Conservation (phyloP, 345 rosid species). For the Arabidopsis suecica region DNA sequence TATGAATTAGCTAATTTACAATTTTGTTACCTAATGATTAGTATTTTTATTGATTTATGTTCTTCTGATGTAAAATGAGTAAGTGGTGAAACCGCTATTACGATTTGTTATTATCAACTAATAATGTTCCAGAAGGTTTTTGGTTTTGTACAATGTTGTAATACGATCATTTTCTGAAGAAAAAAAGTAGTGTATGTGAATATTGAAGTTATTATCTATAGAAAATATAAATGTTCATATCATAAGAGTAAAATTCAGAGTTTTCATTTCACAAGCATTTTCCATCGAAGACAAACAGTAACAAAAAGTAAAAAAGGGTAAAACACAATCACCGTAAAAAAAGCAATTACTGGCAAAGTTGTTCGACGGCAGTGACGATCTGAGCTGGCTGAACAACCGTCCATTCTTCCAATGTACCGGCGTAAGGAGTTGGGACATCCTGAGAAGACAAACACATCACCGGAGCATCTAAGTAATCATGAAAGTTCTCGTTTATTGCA, state of each 20-base stretch:
- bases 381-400: slow-evolving; percentile 93
- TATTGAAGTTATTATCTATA: not conserved
- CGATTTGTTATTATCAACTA: not conserved
- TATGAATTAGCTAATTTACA: not conserved
- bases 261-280: slow-evolving; percentile 10
- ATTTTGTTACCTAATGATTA: not conserved
- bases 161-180: not conserved
- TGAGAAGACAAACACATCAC: slow-evolving; percentile 87
- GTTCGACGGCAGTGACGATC: slow-evolving; percentile 87
- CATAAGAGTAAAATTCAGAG: not conserved
- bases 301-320: not conserved
- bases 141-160: not conserved
- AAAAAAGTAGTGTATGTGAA: not conserved
- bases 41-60: not conserved
- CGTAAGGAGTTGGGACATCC: slow-evolving; percentile 94
- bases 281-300: not conserved
- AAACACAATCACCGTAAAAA: slow-evolving; percentile 25
- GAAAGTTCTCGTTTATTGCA: slow-evolving; percentile 82
- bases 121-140: not conserved
- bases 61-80: not conserved
- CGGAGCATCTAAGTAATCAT: slow-evolving; percentile 88
- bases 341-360: slow-evolving; percentile 66
- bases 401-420: slow-evolving; percentile 89
- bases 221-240: not conserved
- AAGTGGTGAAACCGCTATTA: not conserved